phyloP scores from a whole-genome alignment of 192 early-diverging fungal species.

The Podila clonocystis region DNA sequence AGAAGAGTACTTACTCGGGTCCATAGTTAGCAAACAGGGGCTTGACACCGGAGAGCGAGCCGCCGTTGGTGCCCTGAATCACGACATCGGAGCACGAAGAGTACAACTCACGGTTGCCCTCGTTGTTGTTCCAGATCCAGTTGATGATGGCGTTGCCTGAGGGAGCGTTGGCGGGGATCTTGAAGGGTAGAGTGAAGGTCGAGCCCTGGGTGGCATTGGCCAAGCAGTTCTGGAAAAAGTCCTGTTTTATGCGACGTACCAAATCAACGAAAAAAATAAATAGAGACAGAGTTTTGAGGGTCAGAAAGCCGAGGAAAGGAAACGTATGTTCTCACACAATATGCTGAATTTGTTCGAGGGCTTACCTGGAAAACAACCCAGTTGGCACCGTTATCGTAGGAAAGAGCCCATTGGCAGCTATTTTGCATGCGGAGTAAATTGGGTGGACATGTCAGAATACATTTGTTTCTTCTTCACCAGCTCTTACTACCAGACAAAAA shows the following conservation, averaged over 20 bases:
- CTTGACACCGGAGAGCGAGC: conserved; percentile 37
- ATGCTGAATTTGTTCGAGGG: no score
- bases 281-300: not conserved
- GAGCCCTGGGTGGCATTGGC: conserved; percentile 18
- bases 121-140: conserved; percentile 52
- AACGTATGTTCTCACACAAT: no score
- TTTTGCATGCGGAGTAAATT: not conserved
- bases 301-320: no score
- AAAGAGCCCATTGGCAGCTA: conserved; percentile 43
- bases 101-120: conserved; percentile 51
- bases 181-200: conserved; percentile 26
- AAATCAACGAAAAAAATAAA: no score
- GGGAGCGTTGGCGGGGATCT: conserved; percentile 29
- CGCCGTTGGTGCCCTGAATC: conserved; percentile 41
- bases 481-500: not conserved
- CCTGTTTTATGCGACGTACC: not conserved
- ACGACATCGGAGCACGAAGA: conserved; percentile 35
- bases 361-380: conserved; percentile 50
- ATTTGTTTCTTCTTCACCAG: not conserved
- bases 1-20: conserved; percentile 9
- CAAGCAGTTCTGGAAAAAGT: conserved; percentile 23
- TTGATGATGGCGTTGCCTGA: conserved; percentile 39
- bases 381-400: conserved; percentile 35
- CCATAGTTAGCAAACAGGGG: conserved; percentile 49
- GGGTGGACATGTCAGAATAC: not conserved